Evolutionary conservation across 1,284 basidiomycete species (phyloP).

Genomic region (Rhodotorula sp.): DNA sequence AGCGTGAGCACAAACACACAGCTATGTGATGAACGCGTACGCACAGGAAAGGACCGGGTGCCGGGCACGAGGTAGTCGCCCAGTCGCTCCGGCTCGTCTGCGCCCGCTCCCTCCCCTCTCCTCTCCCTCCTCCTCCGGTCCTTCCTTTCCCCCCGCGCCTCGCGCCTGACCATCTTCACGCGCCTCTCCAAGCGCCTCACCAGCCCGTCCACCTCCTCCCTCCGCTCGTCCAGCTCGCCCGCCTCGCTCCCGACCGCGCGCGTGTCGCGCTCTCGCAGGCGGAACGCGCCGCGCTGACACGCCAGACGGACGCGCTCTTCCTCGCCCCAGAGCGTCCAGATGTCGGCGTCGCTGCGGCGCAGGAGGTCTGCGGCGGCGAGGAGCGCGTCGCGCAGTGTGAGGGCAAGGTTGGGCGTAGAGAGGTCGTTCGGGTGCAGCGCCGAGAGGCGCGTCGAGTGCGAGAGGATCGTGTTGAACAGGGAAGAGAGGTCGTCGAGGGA

Average conservation of each 20-base stretch:
- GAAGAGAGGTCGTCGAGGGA: not conserved
- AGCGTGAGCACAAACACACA: too few species aligned
- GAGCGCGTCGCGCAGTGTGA: constrained; percentile 17
- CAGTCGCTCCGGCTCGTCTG: constrained; percentile 4
- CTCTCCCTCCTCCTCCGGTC: constrained; percentile 6
- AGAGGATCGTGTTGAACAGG: constrained; percentile 3
- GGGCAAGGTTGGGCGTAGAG: constrained; percentile 24
- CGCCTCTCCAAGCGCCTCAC: constrained; percentile 8
- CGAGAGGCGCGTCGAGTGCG: constrained; percentile 12
- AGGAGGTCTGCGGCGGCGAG: not conserved
- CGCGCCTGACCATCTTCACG: constrained; percentile 15
- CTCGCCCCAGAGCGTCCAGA: constrained; percentile 5
- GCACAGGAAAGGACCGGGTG: not conserved
- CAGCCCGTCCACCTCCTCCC: not conserved
- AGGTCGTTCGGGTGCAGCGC: constrained; percentile 25
- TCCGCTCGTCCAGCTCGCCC: constrained; percentile 7
- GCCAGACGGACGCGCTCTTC: constrained; percentile 13
- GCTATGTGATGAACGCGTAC: too few species aligned
- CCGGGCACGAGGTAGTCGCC: constrained; percentile 21
- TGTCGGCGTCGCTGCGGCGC: not conserved
- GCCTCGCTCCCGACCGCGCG: not conserved
- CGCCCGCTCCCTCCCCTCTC: not conserved
- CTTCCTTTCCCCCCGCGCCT: constrained; percentile 16
- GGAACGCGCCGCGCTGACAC: not conserved
- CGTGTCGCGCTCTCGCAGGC: not conserved